These are phyloP conservation scores for Escallonia herrerae DNA, from an alignment of 129 eudicot species.

Conservation along the genomic window DNA sequence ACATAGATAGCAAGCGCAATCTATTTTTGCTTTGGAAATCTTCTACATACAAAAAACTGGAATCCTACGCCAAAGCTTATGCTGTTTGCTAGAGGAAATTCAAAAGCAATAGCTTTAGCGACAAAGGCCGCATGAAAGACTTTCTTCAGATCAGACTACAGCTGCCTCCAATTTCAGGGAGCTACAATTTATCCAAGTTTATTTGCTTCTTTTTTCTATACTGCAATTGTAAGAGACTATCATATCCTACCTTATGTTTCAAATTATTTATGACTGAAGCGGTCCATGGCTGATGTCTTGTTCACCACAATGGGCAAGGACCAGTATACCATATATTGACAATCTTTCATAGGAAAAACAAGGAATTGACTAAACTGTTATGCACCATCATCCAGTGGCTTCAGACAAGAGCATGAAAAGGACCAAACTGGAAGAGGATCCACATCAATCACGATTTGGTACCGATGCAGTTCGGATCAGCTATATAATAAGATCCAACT, in stretches of 20 bases:
- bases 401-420: not conserved
- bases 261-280: too few species aligned
- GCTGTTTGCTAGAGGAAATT: not conserved
- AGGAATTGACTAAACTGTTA: not conserved
- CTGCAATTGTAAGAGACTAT: not conserved
- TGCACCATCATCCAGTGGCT: not conserved
- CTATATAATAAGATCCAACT: not conserved
- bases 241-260: not conserved
- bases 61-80: not conserved
- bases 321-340: not conserved
- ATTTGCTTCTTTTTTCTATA: too few species aligned
- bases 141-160: too few species aligned
- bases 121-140: not conserved
- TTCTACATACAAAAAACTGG: not conserved
- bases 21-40: not conserved
- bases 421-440: not conserved
- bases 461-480: not conserved
- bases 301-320: too few species aligned
- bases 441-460: not conserved
- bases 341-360: not conserved
- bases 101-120: not conserved
- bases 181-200: not conserved
- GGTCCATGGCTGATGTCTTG: too few species aligned
- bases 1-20: not conserved
- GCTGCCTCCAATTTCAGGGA: not conserved